These are phyloP conservation scores for Beauveria asiatica DNA, from an alignment of 2,329 filamentous ascomycete genomes.

Conservation along the genomic window DNA sequence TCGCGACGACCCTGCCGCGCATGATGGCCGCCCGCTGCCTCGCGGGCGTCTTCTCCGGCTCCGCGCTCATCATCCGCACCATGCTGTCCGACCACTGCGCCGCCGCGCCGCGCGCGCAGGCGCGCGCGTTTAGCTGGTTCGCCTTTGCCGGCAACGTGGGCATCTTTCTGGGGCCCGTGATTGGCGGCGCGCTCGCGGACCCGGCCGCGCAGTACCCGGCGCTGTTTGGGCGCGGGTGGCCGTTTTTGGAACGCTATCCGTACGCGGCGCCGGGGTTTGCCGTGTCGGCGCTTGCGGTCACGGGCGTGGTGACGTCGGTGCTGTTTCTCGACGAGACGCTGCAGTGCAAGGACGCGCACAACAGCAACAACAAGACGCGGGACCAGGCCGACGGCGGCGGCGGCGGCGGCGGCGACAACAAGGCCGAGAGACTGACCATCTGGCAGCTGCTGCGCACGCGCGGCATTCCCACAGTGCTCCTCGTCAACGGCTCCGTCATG, in stretches of 20 bases:
- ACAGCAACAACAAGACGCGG: background rate
- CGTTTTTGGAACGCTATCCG: slow-evolving; percentile 41
- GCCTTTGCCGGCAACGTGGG: slow-evolving; percentile 68
- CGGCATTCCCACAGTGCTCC: slow-evolving; percentile 57
- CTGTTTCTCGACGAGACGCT: slow-evolving; percentile 59
- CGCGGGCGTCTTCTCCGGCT: slow-evolving; percentile 66
- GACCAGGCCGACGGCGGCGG: background rate
- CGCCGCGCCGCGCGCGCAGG: slow-evolving; percentile 61
- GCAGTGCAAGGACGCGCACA: slow-evolving; percentile 17
- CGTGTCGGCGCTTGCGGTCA: slow-evolving; percentile 46
- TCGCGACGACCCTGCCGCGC: slow-evolving; percentile 58
- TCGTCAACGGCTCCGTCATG: slow-evolving; percentile 57
- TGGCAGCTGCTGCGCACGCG: slow-evolving; percentile 48
- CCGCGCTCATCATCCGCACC: slow-evolving; percentile 63
- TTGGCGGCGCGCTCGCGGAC: slow-evolving; percentile 62
- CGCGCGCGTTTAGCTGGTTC: slow-evolving; percentile 66
- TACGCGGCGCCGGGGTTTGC: slow-evolving; percentile 49
- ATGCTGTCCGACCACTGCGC: slow-evolving; percentile 71
- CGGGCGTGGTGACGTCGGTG: slow-evolving; percentile 40
- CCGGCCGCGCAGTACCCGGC: slow-evolving; percentile 55
- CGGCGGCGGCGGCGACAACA: background rate
- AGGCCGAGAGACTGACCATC: slow-evolving; percentile 15
- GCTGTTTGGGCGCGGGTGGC: slow-evolving; percentile 36
- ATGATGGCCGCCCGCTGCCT: slow-evolving; percentile 66
- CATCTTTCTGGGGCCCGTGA: slow-evolving; percentile 60